phyloP scores from a whole-genome alignment of 2,329 filamentous ascomycete species.

The Endocalyx cinctus region DNA sequence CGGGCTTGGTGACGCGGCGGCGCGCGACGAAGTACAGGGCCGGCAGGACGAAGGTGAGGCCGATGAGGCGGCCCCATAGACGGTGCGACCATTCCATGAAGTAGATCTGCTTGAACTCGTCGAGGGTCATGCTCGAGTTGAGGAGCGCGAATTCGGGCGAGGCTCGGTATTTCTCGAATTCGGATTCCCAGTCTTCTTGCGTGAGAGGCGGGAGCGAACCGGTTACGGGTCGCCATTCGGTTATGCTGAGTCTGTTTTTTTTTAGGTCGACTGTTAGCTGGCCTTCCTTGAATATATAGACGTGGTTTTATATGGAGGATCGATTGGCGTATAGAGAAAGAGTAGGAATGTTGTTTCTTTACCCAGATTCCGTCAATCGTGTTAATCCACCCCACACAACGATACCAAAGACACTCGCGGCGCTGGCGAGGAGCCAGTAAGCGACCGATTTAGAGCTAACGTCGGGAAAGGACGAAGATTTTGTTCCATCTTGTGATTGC shows the following conservation, averaged over 20 bases:
- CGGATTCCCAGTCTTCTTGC: slow-evolving; percentile 78
- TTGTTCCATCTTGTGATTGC: too few species aligned
- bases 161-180: slow-evolving; percentile 87
- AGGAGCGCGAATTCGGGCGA: slow-evolving; percentile 90
- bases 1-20: slow-evolving; percentile 69
- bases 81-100: slow-evolving; percentile 99
- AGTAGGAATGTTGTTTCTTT: slow-evolving; percentile 17
- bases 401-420: slow-evolving; percentile 92
- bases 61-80: slow-evolving; percentile 89
- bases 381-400: slow-evolving; percentile 94
- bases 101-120: slow-evolving; percentile 98
- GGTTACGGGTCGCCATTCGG: slow-evolving; percentile 96
- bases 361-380: slow-evolving; percentile 93
- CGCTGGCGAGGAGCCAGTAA: slow-evolving; percentile 89
- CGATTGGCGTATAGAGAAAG: background rate
- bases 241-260: slow-evolving; percentile 78
- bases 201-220: slow-evolving; percentile 82
- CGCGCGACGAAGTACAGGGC: slow-evolving; percentile 83
- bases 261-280: too few species aligned
- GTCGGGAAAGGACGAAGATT: slow-evolving; percentile 53
- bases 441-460: slow-evolving; percentile 72
- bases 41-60: slow-evolving; percentile 82
- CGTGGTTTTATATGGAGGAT: too few species aligned
- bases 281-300: too few species aligned
- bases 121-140: slow-evolving; percentile 87